Percentiles rank a stretch among this genome's conserved stretches.
Conservation (phyloP, 352 stramenopile genomes). For the Globisporangium lucens region DNA sequence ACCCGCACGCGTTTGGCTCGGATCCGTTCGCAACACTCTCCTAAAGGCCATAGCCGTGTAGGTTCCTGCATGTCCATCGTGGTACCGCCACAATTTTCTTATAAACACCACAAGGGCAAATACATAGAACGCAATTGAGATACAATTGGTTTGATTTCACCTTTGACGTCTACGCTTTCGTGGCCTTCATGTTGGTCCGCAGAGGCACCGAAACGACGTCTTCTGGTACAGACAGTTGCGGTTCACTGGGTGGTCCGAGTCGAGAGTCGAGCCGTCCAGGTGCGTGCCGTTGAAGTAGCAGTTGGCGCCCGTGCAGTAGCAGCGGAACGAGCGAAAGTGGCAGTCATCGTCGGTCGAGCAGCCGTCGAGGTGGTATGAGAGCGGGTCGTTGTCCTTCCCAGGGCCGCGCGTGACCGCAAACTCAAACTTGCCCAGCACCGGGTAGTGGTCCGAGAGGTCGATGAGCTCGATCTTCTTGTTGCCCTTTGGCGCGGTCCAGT, state of each 20-base stretch:
- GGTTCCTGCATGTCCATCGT: neutral
- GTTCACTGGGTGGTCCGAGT: conserved; percentile 68
- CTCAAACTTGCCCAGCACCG: conserved; percentile 62
- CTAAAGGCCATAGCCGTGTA: conserved; percentile 13
- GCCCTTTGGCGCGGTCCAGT: conserved; percentile 60
- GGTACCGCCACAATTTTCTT: neutral
- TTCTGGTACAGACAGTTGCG: conserved; percentile 75
- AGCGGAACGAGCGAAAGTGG: conserved; percentile 62
- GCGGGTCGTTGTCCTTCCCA: conserved; percentile 45
- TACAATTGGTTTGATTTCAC: neutral
- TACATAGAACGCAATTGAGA: neutral
- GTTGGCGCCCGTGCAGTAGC: conserved; percentile 61
- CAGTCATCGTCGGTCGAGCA: conserved; percentile 74
- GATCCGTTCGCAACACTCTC: conserved; percentile 67
- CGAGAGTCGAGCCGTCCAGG: conserved; percentile 42
- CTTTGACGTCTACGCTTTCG: neutral
- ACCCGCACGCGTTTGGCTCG: conserved; percentile 26
- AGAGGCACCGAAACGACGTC: conserved; percentile 57
- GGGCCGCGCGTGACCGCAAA: conserved; percentile 49
- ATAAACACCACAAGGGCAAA: conserved; percentile 1
- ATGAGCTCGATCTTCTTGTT: conserved; percentile 54
- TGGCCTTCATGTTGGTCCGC: conserved; percentile 49
- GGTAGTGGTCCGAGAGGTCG: conserved; percentile 80
- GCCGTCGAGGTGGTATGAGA: conserved; percentile 66
- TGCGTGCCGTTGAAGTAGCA: conserved; percentile 68